Evolutionary conservation across 768 basidiomycete genomes (phyloP).

Genomic region (Xanthoconium purpureum): DNA sequence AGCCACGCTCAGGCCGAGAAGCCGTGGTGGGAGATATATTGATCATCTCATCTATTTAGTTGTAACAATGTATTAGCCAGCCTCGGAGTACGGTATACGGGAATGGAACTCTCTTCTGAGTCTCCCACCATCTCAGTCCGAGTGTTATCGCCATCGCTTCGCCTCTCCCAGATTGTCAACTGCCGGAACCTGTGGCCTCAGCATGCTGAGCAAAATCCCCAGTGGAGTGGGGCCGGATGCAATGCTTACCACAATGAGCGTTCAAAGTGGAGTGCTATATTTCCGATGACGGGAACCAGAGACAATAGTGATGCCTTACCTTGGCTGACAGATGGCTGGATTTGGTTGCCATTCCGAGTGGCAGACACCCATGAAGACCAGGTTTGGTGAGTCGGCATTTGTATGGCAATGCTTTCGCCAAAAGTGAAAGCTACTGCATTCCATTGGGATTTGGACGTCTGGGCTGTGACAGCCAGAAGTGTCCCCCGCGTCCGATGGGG

Average conservation of each 20-base stretch:
- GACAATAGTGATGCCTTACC: slow-evolving; percentile 20
- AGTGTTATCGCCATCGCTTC: too few species aligned
- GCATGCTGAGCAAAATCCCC: slow-evolving; percentile 10
- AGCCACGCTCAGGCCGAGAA: too few species aligned
- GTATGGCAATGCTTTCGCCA: neutral
- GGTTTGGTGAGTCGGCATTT: slow-evolving; percentile 1
- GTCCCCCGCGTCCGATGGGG: neutral
- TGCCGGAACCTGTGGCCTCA: neutral
- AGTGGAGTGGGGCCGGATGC: too few species aligned
- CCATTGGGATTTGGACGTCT: slow-evolving; percentile 9
- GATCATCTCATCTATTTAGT: too few species aligned
- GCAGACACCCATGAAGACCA: slow-evolving; percentile 1
- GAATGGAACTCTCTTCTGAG: too few species aligned
- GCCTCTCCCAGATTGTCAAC: too few species aligned
- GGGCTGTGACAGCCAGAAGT: neutral
- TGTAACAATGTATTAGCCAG: too few species aligned
- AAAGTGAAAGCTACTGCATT: neutral
- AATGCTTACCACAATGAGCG: too few species aligned
- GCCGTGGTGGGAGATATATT: too few species aligned
- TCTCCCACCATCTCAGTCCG: too few species aligned
- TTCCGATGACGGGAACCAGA: slow-evolving; percentile 9
- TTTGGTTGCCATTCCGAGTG: slow-evolving; percentile 12
- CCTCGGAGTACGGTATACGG: too few species aligned
- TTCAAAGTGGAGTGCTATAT: neutral
- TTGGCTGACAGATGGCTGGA: slow-evolving; percentile 15